Evolutionary conservation across 345 rosid genomes (phyloP), one percentile per base, ranked within the genome.

Genomic region (Brassica napus): DNA sequence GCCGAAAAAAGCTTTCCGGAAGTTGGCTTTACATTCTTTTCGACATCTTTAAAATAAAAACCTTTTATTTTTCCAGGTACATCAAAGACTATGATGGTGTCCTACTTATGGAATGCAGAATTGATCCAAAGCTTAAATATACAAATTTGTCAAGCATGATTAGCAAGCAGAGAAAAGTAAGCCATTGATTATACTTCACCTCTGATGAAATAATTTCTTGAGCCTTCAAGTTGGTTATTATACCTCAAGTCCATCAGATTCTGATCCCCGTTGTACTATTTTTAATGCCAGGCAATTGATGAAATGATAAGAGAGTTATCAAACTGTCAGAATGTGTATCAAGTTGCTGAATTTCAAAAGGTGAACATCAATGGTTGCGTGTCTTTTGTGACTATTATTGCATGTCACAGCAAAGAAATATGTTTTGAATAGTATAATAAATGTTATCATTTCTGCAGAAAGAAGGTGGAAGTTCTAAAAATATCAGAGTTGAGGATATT

Each of bases 61-160:
- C 11, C 4, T 42, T 81, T 64, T 32, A 28, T 54, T 70, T 67
- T 80, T 68, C 55, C 78, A 93, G 98, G 82, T 93, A 86, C 74
- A 93, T 96, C 73, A 96, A 93, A 87, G 99, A 96, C 75, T 96
- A 93, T 89, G 99, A 93, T 83, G 99, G 99, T 57, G 97, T 97
- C 68, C 90, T 96, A 79, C 93, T 96, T 31, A 96, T 96, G 98
- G 99, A 96, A 82, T 96, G 98, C 86, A 93, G 88, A 87, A 93
- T 96, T 65, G 92, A 91, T 84, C 97, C 97, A 67, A 93, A 93
- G 83, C 99, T 96, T 86, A 97, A 95, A n/a, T 96, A 90, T 78
- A 96, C 95, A 34, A 91, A 96, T 86, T 69, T 93, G 76, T 92
- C 99, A 34, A 92, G 89, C 47, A 93, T 93, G 99, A 82, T 96